Percentiles rank a stretch among this genome's conserved stretches.
These are phyloP conservation scores for Hanseniaspora uvarum DNA, from an alignment of 1,139 yeast species.

Conservation along the genomic window DNA sequence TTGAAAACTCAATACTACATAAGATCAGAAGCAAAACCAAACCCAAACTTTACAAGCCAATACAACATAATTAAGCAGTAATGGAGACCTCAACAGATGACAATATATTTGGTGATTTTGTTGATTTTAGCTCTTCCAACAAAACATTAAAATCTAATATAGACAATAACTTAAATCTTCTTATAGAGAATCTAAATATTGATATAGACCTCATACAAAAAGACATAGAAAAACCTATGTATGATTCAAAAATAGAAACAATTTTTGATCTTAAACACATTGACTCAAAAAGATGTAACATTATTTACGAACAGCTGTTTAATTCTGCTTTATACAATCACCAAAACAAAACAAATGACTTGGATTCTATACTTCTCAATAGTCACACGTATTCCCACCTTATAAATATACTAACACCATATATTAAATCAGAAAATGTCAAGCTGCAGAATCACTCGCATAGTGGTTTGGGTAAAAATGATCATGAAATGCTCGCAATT, in stretches of 20 bases:
- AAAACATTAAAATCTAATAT: background rate
- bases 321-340: background rate
- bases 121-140: background rate
- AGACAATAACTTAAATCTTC: conserved; percentile 23
- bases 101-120: conserved; percentile 13
- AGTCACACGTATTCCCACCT: background rate
- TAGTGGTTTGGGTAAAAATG: background rate
- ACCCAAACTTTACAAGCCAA: background rate
- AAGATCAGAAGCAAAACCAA: background rate
- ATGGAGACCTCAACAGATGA: background rate
- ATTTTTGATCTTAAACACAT: background rate
- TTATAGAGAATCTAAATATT: conserved; percentile 28
- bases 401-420: background rate
- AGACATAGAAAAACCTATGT: background rate
- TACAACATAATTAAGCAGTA: conserved; percentile 21
- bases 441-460: background rate
- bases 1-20: background rate
- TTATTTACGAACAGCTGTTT: conserved; percentile 8
- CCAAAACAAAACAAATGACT: background rate
- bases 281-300: conserved; percentile 1
- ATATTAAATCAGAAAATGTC: background rate
- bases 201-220: conserved; percentile 19
- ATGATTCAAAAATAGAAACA: background rate
- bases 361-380: background rate
- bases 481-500: background rate